Conservation (phyloP, 805 yeast species). For the Candida multigemmis region DNA sequence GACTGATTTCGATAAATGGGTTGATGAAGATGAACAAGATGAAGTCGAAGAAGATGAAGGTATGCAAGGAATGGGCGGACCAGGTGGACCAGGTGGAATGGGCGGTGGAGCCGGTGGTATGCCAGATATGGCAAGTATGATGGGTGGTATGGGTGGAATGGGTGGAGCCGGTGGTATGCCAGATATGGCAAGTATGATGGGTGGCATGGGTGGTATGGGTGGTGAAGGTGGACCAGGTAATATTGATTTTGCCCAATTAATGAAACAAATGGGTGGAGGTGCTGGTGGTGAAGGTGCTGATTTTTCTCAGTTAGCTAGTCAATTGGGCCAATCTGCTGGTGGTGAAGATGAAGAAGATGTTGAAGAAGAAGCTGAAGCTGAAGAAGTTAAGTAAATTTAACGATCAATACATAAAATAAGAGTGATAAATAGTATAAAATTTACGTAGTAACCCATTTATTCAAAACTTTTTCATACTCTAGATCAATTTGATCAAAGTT, state of each 20-base stretch:
- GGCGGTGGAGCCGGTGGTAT: slow-evolving; percentile 17
- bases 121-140: slow-evolving; percentile 10
- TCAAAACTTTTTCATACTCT: background rate
- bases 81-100: slow-evolving; percentile 22
- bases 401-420: slow-evolving; percentile 1
- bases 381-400: slow-evolving; percentile 5
- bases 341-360: slow-evolving; percentile 12
- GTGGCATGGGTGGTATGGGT: slow-evolving; percentile 24
- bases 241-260: slow-evolving; percentile 13
- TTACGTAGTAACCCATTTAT: background rate
- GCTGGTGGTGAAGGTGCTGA: slow-evolving; percentile 26
- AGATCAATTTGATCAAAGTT: slow-evolving; percentile 2
- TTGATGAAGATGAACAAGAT: slow-evolving; percentile 96
- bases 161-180: slow-evolving; percentile 16
- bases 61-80: slow-evolving; percentile 15
- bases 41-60: slow-evolving; percentile 42
- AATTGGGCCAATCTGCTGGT: slow-evolving; percentile 33
- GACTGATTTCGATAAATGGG: slow-evolving; percentile 97
- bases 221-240: slow-evolving; percentile 19
- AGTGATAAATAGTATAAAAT: slow-evolving; percentile 2
- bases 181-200: slow-evolving; percentile 23
- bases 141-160: slow-evolving; percentile 10
- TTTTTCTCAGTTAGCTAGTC: slow-evolving; percentile 29
- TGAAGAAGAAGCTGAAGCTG: slow-evolving; percentile 12
- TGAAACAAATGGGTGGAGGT: slow-evolving; percentile 31